phyloP scores from a whole-genome alignment of 2,329 filamentous ascomycete genomes.

The Fusarium brevicatenulatum region DNA sequence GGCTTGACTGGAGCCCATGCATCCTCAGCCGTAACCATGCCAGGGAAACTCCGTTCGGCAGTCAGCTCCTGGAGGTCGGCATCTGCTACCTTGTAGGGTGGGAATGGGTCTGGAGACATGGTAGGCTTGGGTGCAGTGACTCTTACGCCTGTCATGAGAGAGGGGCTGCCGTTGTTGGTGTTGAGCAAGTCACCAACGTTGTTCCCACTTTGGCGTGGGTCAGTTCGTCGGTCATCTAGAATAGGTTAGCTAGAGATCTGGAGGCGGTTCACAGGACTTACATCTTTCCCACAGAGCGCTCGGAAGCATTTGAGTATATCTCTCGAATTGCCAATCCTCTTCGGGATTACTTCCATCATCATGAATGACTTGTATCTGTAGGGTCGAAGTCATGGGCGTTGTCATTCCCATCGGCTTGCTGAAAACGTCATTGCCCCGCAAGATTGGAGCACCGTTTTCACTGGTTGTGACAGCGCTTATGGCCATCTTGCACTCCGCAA shows the following conservation, averaged over 20 bases:
- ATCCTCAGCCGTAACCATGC: not conserved
- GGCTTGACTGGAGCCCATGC: not conserved
- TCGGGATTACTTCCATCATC: not conserved
- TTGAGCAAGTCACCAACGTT: not conserved
- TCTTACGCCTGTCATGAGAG: conserved; percentile 7
- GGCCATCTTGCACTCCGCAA: conserved; percentile 9
- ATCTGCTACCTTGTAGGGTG: not conserved
- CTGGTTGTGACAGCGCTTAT: not conserved
- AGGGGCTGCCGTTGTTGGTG: not conserved
- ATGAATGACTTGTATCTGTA: not conserved
- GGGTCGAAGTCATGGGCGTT: not conserved
- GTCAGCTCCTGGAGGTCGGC: not conserved
- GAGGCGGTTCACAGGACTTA: accelerated
- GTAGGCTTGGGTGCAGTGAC: not conserved
- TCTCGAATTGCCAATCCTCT: conserved; percentile 6
- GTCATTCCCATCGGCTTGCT: conserved; percentile 1
- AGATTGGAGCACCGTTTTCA: not conserved
- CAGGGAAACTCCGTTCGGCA: not conserved
- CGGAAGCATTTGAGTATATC: not conserved
- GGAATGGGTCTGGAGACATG: conserved; percentile 2
- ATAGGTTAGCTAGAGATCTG: accelerated
- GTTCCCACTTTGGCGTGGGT: conserved; percentile 1
- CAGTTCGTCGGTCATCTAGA: not conserved
- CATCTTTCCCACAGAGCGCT: not conserved
- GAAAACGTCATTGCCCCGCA: not conserved